phyloP scores from a whole-genome alignment of 2,329 filamentous ascomycete genomes.

The Paramyrothecium roridum region DNA sequence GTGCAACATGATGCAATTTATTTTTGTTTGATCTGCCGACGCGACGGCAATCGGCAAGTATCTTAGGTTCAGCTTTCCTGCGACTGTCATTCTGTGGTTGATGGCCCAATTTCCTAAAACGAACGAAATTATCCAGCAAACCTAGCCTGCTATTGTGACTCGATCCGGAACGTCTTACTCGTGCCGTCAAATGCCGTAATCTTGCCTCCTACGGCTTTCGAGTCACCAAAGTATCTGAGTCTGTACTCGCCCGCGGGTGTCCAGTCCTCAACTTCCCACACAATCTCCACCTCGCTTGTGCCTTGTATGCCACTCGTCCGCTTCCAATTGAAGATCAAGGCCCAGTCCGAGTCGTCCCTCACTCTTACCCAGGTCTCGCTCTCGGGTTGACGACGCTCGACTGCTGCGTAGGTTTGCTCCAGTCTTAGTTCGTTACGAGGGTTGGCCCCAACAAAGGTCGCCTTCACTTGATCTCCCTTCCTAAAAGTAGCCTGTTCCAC shows the following conservation, averaged over 20 bases:
- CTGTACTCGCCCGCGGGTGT: slow-evolving; percentile 64
- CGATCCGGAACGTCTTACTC: slow-evolving; percentile 47
- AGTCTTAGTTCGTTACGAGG: slow-evolving; percentile 81
- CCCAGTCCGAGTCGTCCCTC: slow-evolving; percentile 79
- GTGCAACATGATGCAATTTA: too few relatives aligned
- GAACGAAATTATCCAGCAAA: not conserved
- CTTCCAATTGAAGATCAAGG: slow-evolving; percentile 75
- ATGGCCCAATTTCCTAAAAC: not conserved
- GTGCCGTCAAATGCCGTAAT: slow-evolving; percentile 68
- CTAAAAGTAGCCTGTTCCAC: slow-evolving; percentile 44
- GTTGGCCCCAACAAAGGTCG: slow-evolving; percentile 79
- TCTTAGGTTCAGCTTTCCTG: not conserved
- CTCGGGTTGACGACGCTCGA: slow-evolving; percentile 49
- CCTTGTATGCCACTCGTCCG: slow-evolving; percentile 67
- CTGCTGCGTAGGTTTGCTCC: slow-evolving; percentile 72
- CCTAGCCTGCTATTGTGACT: not conserved
- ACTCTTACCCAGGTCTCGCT: slow-evolving; percentile 58
- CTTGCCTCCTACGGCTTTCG: slow-evolving; percentile 60
- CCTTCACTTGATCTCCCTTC: slow-evolving; percentile 58
- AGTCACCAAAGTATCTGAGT: slow-evolving; percentile 77
- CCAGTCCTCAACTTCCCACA: slow-evolving; percentile 72
- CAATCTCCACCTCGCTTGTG: slow-evolving; percentile 70
- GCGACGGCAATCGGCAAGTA: not conserved
- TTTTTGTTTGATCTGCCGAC: too few relatives aligned
- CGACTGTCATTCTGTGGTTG: too few relatives aligned